These are phyloP conservation scores for Kurtzmaniella cleridarum DNA, from an alignment of 805 yeast species.

Conservation along the genomic window DNA sequence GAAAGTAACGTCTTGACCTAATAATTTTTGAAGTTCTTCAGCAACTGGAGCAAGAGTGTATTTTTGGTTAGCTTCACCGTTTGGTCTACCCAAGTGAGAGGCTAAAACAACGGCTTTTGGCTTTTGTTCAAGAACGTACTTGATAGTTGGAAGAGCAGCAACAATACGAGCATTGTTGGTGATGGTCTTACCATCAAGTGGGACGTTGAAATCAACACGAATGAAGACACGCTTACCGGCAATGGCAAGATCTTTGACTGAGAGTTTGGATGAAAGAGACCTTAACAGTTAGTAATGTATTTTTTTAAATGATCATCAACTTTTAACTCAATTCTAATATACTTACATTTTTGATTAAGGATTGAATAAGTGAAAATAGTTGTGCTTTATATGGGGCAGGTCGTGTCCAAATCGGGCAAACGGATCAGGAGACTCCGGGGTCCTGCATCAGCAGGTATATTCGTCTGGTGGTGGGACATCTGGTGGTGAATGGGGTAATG, in stretches of 20 bases:
- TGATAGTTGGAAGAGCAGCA: slow-evolving; percentile 97
- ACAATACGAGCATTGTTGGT: slow-evolving; percentile 99
- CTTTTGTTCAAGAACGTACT: slow-evolving; percentile 86
- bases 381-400: slow-evolving; percentile 1
- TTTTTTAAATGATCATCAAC: too few species aligned
- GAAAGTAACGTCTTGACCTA: slow-evolving; percentile 70
- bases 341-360: neutral
- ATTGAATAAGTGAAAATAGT: neutral
- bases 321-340: too few species aligned
- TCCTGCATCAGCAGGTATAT: too few species aligned
- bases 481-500: too few species aligned
- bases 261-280: slow-evolving; percentile 91
- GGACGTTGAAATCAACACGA: slow-evolving; percentile 96
- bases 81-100: slow-evolving; percentile 99
- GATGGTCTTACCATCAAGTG: slow-evolving; percentile 92
- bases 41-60: slow-evolving; percentile 94
- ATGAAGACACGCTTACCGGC: slow-evolving; percentile 93
- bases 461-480: too few species aligned
- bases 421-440: slow-evolving; percentile 7
- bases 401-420: slow-evolving; percentile 3
- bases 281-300: slow-evolving; percentile 5
- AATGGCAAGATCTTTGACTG: slow-evolving; percentile 86
- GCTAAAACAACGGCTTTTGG: slow-evolving; percentile 92
- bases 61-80: slow-evolving; percentile 82
- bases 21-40: slow-evolving; percentile 74